phyloP scores from a whole-genome alignment of 805 yeast species.

The Wickerhamiella galacta region DNA sequence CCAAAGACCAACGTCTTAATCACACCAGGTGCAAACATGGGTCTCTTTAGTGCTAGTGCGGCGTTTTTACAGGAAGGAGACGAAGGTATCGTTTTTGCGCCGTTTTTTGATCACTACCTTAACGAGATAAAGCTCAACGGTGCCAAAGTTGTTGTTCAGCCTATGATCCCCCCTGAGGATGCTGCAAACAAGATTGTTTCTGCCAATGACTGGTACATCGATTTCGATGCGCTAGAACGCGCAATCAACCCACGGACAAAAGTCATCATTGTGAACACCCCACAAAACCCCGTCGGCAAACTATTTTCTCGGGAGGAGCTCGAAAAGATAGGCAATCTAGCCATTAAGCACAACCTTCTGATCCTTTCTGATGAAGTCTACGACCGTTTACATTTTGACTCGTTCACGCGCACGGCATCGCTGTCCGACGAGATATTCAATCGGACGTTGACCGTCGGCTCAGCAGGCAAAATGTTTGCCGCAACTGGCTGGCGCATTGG shows the following conservation, averaged over 20 bases:
- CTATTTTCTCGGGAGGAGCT: slow-evolving; percentile 67
- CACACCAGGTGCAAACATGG: slow-evolving; percentile 96
- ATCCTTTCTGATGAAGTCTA: slow-evolving; percentile 90
- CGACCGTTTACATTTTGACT: slow-evolving; percentile 65
- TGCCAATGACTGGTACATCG: slow-evolving; percentile 78
- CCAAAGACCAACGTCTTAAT: slow-evolving; percentile 50
- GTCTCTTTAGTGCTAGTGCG: slow-evolving; percentile 67
- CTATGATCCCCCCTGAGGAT: slow-evolving; percentile 67
- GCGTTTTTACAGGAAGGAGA: slow-evolving; percentile 79
- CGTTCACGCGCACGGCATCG: slow-evolving; percentile 73
- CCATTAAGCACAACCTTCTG: slow-evolving; percentile 68
- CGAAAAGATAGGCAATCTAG: slow-evolving; percentile 56
- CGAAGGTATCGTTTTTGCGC: slow-evolving; percentile 92
- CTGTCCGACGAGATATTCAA: slow-evolving; percentile 62
- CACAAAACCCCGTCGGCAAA: slow-evolving; percentile 94
- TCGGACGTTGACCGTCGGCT: slow-evolving; percentile 78
- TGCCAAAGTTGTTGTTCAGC: slow-evolving; percentile 77
- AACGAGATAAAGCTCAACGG: slow-evolving; percentile 89
- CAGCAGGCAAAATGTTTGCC: slow-evolving; percentile 97
- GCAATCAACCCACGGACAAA: slow-evolving; percentile 66
- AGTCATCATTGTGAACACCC: slow-evolving; percentile 76
- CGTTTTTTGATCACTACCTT: slow-evolving; percentile 93
- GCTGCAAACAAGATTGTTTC: slow-evolving; percentile 44
- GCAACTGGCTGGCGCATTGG: slow-evolving; percentile 99
- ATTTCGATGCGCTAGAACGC: slow-evolving; percentile 57